phyloP scores from a whole-genome alignment of 177 flowering plant genomes.

The Vitis hybrid region DNA sequence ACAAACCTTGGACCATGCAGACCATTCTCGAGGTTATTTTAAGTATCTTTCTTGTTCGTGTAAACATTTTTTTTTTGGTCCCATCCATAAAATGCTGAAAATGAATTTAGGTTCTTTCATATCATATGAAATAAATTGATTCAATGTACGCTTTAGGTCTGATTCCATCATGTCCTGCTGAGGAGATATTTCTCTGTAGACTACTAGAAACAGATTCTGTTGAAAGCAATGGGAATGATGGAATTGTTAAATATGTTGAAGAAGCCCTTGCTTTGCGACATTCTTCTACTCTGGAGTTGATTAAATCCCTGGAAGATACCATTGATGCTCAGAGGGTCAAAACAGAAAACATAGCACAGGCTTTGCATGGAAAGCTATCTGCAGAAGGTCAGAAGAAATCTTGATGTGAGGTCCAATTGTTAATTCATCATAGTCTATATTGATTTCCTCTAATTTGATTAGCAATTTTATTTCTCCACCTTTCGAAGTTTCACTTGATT shows the following conservation, averaged over 20 bases:
- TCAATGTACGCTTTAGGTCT: conserved; percentile 40
- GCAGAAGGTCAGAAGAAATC: conserved; percentile 64
- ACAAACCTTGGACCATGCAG: conserved; percentile 41
- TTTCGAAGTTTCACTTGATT: neutral
- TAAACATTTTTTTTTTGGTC: neutral
- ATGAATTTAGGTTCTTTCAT: neutral
- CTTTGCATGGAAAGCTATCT: conserved; percentile 46
- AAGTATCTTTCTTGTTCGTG: neutral
- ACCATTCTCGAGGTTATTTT: conserved; percentile 50
- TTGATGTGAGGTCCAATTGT: conserved; percentile 17
- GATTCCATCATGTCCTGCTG: conserved; percentile 66
- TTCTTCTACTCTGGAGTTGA: conserved; percentile 57
- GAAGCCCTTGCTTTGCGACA: conserved; percentile 69
- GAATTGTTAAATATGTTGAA: conserved; percentile 39
- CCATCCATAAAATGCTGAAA: no score
- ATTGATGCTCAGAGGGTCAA: conserved; percentile 53
- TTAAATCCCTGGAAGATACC: conserved; percentile 57
- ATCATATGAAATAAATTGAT: conserved; percentile 2
- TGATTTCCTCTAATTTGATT: conserved; percentile 7
- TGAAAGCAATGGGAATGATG: conserved; percentile 32
- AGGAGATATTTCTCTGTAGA: conserved; percentile 81
- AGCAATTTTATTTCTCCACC: neutral
- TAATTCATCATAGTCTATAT: conserved; percentile 12
- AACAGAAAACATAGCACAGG: conserved; percentile 39
- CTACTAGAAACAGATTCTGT: conserved; percentile 48